phyloP scores from a whole-genome alignment of 2,329 filamentous ascomycete genomes.

The Ophiocordyceps sinensis region DNA sequence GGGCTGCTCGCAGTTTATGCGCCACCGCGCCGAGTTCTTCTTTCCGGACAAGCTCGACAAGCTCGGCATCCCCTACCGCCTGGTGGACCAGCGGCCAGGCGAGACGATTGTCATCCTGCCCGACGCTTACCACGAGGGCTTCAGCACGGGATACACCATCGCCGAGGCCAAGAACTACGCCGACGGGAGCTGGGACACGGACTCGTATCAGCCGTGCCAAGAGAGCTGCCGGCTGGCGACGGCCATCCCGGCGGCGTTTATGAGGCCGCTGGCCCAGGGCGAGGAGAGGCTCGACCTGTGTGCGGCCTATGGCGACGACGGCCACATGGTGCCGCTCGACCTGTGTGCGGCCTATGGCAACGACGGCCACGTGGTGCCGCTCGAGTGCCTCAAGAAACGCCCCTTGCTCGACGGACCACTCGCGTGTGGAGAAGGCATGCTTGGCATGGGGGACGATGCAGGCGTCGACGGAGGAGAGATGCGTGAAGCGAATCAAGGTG shows the following conservation, averaged over 20 bases:
- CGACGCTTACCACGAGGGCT: constrained; percentile 25
- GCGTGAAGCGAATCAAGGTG: constrained; percentile 2
- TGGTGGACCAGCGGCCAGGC: constrained; percentile 23
- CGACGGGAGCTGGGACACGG: constrained; percentile 19
- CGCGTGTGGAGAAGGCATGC: neutral
- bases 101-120: constrained; percentile 25
- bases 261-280: constrained; percentile 16
- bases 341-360: constrained; percentile 16
- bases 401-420: neutral
- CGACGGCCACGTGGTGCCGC: constrained; percentile 1
- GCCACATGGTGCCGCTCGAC: constrained; percentile 1
- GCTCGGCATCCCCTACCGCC: constrained; percentile 21
- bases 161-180: constrained; percentile 26
- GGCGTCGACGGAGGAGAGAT: neutral
- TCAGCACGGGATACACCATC: constrained; percentile 26
- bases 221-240: constrained; percentile 17
- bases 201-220: constrained; percentile 20
- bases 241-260: constrained; percentile 20
- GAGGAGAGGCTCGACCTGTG: constrained; percentile 20
- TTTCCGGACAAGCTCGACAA: constrained; percentile 24
- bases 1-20: constrained; percentile 25
- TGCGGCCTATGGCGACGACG: constrained; percentile 9
- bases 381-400: neutral
- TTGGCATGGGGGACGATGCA: neutral
- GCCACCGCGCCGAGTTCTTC: constrained; percentile 25